Evolutionary conservation across 2,329 filamentous ascomycete species (phyloP).

Genomic region (Hymenoscyphus fraxineus): DNA sequence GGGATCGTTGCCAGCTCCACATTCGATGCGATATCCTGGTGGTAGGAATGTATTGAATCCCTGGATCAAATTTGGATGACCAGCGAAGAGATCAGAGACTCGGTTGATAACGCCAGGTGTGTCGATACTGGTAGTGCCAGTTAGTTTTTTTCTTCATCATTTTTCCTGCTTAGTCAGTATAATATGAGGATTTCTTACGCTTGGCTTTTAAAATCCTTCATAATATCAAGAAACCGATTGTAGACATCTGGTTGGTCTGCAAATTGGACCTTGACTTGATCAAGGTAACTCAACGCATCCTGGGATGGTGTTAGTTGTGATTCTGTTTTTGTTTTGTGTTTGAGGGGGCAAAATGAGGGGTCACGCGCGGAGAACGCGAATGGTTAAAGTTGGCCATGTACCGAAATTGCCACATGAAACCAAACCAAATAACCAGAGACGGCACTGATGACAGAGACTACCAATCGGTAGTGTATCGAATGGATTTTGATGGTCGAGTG

Average conservation of each 20-base stretch:
- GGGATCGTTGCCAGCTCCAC: conserved; percentile 86
- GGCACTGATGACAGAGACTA: not conserved
- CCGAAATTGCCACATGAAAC: not conserved
- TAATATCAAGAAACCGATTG: conserved; percentile 94
- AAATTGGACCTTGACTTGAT: conserved; percentile 98
- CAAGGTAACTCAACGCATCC: conserved; percentile 90
- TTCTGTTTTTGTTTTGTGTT: not conserved
- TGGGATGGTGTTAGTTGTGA: conserved; percentile 32
- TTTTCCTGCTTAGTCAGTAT: not conserved
- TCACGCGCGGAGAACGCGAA: not conserved
- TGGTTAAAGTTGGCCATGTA: not conserved
- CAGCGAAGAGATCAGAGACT: conserved; percentile 91
- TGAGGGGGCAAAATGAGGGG: not conserved
- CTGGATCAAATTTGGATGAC: conserved; percentile 91
- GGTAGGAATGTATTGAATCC: conserved; percentile 98
- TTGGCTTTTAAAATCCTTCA: conserved; percentile 99
- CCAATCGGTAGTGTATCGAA: not conserved
- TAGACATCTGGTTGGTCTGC: conserved; percentile 96
- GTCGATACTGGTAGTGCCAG: conserved; percentile 63
- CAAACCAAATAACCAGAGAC: not conserved
- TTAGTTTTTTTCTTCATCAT: conserved; percentile 29
- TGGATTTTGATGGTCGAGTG: not conserved
- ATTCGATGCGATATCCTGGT: conserved; percentile 94
- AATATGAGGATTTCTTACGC: conserved; percentile 55
- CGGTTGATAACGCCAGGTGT: conserved; percentile 96